Conservation (phyloP, 139 green algal genomes). For the Deuterostichococcus epilithicus region DNA sequence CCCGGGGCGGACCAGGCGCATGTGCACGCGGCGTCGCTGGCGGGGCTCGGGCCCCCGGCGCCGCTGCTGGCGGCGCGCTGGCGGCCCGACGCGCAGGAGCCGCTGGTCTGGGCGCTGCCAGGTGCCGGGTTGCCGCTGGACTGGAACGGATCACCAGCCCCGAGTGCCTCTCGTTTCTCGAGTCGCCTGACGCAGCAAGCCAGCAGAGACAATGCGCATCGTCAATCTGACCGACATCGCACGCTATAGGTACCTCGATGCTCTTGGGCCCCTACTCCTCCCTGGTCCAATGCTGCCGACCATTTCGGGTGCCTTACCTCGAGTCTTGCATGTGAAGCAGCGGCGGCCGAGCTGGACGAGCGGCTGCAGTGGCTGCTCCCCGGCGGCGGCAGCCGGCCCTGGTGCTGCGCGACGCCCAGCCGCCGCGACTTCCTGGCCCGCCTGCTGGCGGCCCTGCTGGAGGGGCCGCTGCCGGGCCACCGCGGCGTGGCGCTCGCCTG, state of each 20-base stretch:
- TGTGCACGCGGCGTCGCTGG: neutral
- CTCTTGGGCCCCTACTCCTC: no score
- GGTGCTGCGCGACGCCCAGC: conserved; percentile 11
- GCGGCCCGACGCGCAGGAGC: neutral
- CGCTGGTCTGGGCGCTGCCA: neutral
- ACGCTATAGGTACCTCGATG: no score
- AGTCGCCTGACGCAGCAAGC: no score
- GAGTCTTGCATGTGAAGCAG: neutral
- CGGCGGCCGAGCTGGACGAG: neutral
- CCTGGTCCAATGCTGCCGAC: no score
- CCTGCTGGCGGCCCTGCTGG: conserved; percentile 20
- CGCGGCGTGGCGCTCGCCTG: conserved; percentile 9
- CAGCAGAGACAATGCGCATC: no score
- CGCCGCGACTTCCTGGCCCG: conserved; percentile 22
- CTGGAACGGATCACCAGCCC: no score
- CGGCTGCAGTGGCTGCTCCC: neutral
- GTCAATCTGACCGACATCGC: no score
- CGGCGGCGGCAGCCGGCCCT: conserved; percentile 4
- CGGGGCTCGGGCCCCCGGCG: neutral
- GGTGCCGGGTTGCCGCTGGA: no score
- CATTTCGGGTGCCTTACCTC: no score
- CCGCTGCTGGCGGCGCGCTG: neutral
- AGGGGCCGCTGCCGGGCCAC: conserved; percentile 4
- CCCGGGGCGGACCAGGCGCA: neutral
- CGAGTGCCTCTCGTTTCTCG: no score